Evolutionary conservation across 257 asterid species (phyloP).

Genomic region (Ajuga chamaepitys): DNA sequence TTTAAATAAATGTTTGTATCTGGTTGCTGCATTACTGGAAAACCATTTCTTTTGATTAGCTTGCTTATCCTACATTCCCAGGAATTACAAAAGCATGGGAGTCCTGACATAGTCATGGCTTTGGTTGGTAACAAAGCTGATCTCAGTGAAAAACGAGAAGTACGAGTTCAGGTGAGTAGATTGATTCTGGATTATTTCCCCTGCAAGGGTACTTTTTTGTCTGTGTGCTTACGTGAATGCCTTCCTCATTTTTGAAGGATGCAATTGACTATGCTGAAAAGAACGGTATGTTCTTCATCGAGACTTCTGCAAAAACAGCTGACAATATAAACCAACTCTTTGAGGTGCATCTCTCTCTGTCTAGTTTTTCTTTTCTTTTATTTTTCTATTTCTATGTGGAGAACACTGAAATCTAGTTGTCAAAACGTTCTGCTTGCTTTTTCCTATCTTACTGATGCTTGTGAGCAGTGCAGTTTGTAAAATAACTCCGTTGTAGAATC

Average conservation of each 20-base stretch:
- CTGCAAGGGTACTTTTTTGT: neutral
- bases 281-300: slow-evolving; percentile 96
- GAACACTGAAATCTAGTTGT: neutral
- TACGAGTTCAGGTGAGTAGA: slow-evolving; percentile 59
- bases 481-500: neutral
- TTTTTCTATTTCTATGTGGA: neutral
- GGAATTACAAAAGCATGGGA: slow-evolving; percentile 97
- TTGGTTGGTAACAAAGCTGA: slow-evolving; percentile 98
- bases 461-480: neutral
- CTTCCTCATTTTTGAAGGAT: slow-evolving; percentile 39
- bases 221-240: neutral
- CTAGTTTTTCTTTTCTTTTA: neutral
- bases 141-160: slow-evolving; percentile 87
- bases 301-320: slow-evolving; percentile 99
- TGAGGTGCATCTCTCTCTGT: slow-evolving; percentile 58
- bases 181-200: neutral
- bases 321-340: slow-evolving; percentile 98
- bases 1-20: neutral
- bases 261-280: slow-evolving; percentile 81
- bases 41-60: neutral
- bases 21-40: neutral
- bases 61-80: slow-evolving; percentile 17
- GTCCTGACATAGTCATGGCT: slow-evolving; percentile 94
- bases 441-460: neutral
- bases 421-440: neutral